Evolutionary conservation across 2,329 filamentous ascomycete genomes (phyloP).

Genomic region (Fusarium sp.): DNA sequence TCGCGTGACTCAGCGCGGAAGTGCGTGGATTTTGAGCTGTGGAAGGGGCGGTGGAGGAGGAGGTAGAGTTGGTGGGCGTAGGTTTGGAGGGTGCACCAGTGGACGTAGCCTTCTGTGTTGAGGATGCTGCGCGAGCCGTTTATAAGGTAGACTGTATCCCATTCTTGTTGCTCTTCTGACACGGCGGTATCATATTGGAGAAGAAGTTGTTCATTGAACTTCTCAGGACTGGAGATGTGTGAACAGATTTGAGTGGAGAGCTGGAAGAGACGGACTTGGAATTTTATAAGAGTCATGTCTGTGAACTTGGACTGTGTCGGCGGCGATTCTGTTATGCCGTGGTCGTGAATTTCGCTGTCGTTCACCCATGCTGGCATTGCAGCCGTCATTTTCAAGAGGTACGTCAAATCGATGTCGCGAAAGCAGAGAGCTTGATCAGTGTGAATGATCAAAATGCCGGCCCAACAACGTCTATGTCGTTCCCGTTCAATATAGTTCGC

Average conservation of each 20-base stretch:
- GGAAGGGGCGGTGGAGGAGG: constrained; percentile 6
- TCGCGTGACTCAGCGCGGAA: constrained; percentile 13
- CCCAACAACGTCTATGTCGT: background rate
- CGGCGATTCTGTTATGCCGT: background rate
- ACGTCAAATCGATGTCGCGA: constrained; percentile 9
- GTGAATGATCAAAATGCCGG: background rate
- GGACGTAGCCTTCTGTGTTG: background rate
- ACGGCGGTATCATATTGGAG: background rate
- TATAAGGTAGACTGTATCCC: background rate
- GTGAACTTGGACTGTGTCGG: background rate
- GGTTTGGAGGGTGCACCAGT: constrained; percentile 18
- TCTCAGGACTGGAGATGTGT: background rate
- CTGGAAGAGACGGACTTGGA: background rate
- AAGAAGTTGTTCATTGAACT: background rate
- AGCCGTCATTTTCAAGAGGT: constrained; percentile 15
- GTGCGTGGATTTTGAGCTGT: background rate
- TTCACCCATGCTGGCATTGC: constrained; percentile 14
- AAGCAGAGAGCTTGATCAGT: constrained; percentile 11
- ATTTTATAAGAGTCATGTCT: background rate
- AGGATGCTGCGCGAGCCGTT: background rate
- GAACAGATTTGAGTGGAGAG: background rate
- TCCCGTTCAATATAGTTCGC: constrained; percentile 1
- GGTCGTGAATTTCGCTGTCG: background rate
- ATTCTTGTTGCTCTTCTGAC: background rate
- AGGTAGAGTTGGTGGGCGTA: constrained; percentile 21